phyloP scores from a whole-genome alignment of 1,139 yeast genomes.

The Taphrina wiesneri region DNA sequence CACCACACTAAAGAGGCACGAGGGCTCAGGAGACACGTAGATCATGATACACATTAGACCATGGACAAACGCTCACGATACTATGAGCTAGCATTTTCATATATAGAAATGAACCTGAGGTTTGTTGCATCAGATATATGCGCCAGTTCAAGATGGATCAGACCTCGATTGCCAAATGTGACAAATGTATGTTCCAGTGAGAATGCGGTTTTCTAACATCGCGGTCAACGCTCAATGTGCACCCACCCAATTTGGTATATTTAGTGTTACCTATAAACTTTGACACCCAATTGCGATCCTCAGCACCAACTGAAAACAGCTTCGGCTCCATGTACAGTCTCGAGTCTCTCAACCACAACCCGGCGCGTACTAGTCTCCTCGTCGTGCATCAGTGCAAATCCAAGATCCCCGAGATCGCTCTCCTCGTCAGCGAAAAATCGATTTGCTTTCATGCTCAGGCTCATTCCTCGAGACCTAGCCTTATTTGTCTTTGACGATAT shows the following conservation, averaged over 20 bases:
- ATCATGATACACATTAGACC: not conserved
- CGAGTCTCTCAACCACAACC: constrained; percentile 65
- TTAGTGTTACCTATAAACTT: too few species aligned
- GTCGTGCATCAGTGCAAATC: constrained; percentile 45
- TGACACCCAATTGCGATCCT: constrained; percentile 24
- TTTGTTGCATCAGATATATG: too few species aligned
- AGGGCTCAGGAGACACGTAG: not conserved
- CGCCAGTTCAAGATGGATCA: too few species aligned
- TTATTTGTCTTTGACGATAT: not conserved
- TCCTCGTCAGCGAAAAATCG: constrained; percentile 26
- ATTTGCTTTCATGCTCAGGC: constrained; percentile 23
- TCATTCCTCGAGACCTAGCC: constrained; percentile 24
- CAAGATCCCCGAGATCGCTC: constrained; percentile 41
- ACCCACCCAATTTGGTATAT: too few species aligned
- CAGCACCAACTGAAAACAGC: constrained; percentile 73
- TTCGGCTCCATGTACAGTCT: constrained; percentile 54
- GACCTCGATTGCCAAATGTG: too few species aligned
- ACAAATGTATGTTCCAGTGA: too few species aligned
- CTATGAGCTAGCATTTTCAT: too few species aligned
- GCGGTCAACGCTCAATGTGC: too few species aligned
- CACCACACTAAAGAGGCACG: not conserved
- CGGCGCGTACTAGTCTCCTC: constrained; percentile 46
- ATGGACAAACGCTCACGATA: too few species aligned
- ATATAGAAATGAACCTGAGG: not conserved
- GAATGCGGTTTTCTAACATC: too few species aligned